Percentiles rank a stretch among this genome's conserved stretches.
Conservation (phyloP, 352 stramenopile species). For the Peronosclerospora sorghi region DNA sequence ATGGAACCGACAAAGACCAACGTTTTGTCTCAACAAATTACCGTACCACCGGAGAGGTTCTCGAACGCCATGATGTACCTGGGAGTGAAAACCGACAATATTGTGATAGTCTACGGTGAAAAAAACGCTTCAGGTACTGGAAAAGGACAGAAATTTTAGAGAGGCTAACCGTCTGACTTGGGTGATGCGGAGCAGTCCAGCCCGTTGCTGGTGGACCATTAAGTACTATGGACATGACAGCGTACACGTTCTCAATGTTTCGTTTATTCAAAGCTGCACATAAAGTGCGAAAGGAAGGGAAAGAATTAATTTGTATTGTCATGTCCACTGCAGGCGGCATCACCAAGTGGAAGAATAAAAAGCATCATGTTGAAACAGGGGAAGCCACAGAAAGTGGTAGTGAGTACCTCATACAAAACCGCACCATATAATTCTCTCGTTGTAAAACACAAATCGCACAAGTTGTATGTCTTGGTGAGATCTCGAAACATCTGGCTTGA, state of each 20-base stretch:
- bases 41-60: conserved; percentile 38
- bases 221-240: conserved; percentile 82
- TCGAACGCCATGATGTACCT: conserved; percentile 48
- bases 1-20: background rate
- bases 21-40: background rate
- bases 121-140: conserved; percentile 62
- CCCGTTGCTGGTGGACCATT: conserved; percentile 85
- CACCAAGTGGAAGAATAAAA: conserved; percentile 60
- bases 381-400: conserved; percentile 18
- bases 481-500: too few species aligned
- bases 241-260: conserved; percentile 84
- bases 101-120: conserved; percentile 75
- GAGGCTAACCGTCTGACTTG: background rate
- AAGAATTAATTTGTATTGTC: background rate
- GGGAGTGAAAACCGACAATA: conserved; percentile 58
- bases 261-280: background rate
- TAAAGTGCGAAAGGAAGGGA: background rate
- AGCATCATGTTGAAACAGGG: conserved; percentile 27
- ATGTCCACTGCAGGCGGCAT: conserved; percentile 30
- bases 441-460: too few species aligned
- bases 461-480: too few species aligned
- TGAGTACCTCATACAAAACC: conserved; percentile 30
- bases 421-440: too few species aligned
- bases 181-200: conserved; percentile 23
- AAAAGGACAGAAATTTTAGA: background rate